Evolutionary conservation across 2,329 filamentous ascomycete genomes (phyloP).

Genomic region (Xylaria arbuscula): DNA sequence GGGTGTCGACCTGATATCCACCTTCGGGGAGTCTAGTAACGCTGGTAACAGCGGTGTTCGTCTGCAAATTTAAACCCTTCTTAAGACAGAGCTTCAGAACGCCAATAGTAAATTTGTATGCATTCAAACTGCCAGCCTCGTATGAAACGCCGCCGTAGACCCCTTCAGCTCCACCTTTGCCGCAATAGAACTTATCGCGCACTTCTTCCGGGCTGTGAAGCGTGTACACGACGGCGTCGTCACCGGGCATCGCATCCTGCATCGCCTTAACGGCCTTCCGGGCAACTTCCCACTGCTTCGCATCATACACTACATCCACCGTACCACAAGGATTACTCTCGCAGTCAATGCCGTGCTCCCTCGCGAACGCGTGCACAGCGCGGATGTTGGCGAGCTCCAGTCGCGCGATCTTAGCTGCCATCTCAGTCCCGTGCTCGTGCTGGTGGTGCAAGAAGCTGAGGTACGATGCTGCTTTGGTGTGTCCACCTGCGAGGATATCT

Average conservation of each 20-base stretch:
- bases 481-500: constrained; percentile 49
- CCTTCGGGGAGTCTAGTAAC: constrained; percentile 38
- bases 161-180: constrained; percentile 45
- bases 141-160: constrained; percentile 62
- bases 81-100: constrained; percentile 58
- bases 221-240: constrained; percentile 57
- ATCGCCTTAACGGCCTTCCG: constrained; percentile 57
- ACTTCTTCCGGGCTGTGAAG: constrained; percentile 58
- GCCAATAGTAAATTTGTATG: constrained; percentile 55
- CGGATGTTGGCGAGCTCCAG: constrained; percentile 65
- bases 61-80: constrained; percentile 63
- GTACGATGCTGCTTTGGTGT: constrained; percentile 58
- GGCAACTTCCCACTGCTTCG: constrained; percentile 54
- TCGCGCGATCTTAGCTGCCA: constrained; percentile 62
- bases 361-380: constrained; percentile 66
- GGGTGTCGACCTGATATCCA: constrained; percentile 56
- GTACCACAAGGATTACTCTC: constrained; percentile 64
- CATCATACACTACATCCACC: constrained; percentile 68
- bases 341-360: constrained; percentile 59
- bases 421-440: constrained; percentile 57
- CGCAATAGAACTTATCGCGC: constrained; percentile 54
- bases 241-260: constrained; percentile 56
- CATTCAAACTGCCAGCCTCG: constrained; percentile 55
- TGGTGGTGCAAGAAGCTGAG: constrained; percentile 63
- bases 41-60: constrained; percentile 58